Conservation (phyloP, 2,329 filamentous ascomycete species). For the Diplodia corticola region DNA sequence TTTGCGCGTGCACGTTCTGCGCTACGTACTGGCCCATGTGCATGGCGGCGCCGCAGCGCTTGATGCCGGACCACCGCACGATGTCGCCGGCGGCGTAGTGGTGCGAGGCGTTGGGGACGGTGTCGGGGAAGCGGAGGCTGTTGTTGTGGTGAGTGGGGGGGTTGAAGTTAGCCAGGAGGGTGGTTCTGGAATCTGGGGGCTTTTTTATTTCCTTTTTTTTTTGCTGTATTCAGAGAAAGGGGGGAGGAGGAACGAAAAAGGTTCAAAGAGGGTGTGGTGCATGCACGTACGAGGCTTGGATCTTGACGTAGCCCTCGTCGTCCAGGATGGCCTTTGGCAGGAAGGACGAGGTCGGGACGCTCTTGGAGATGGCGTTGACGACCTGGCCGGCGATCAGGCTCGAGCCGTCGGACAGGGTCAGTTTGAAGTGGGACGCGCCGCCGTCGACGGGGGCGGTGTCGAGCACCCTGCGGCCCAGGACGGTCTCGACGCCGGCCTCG, state of each 20-base stretch:
- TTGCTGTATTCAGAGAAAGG: no score
- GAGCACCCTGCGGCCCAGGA: constrained; percentile 61
- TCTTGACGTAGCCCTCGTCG: constrained; percentile 65
- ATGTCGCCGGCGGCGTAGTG: constrained; percentile 74
- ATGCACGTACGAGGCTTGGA: constrained; percentile 54
- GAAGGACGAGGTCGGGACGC: constrained; percentile 62
- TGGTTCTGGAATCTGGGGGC: no score
- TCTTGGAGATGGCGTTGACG: constrained; percentile 68
- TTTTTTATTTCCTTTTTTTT: neutral
- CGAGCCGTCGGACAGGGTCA: constrained; percentile 47
- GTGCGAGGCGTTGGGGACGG: constrained; percentile 49
- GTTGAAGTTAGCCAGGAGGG: no score
- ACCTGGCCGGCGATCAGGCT: constrained; percentile 62
- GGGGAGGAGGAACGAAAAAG: no score
- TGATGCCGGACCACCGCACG: constrained; percentile 72
- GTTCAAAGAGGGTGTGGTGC: neutral
- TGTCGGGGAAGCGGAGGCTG: neutral
- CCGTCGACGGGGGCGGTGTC: constrained; percentile 34
- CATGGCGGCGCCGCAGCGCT: constrained; percentile 75
- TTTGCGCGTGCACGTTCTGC: constrained; percentile 52
- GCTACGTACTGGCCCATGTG: constrained; percentile 68
- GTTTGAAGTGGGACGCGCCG: constrained; percentile 16
- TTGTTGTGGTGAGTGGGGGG: no score
- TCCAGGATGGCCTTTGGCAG: constrained; percentile 61
- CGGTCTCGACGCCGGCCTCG: constrained; percentile 64